Evolutionary conservation across 805 yeast species (phyloP).

Genomic region (Yarrowia osloensis): DNA sequence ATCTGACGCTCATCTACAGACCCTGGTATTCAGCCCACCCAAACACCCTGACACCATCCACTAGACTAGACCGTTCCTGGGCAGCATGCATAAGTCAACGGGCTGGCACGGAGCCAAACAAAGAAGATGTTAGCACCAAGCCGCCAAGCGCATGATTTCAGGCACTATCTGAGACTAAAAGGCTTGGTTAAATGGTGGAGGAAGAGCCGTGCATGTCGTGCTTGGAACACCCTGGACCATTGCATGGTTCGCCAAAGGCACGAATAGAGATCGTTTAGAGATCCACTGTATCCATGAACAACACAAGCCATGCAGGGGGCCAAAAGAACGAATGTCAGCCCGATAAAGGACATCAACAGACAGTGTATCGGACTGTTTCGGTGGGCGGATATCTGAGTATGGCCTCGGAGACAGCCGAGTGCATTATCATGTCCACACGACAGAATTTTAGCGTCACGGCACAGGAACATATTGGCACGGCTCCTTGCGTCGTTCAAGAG

Average conservation of each 20-base stretch:
- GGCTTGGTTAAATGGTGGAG: slow-evolving; percentile 1
- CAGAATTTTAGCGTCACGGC: not conserved
- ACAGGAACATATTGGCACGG: not conserved
- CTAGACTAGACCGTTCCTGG: not conserved
- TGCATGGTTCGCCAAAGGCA: no score
- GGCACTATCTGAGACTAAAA: slow-evolving; percentile 5
- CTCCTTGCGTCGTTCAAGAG: not conserved
- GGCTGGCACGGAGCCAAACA: not conserved
- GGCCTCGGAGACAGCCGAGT: not conserved
- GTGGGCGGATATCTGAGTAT: not conserved
- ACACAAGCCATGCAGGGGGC: no score
- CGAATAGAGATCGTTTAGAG: no score
- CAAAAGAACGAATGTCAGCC: no score
- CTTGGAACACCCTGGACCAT: no score
- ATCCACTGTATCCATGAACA: no score
- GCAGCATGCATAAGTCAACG: not conserved
- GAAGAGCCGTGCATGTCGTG: not conserved
- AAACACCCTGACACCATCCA: no score
- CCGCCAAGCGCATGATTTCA: not conserved
- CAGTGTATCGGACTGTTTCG: no score
- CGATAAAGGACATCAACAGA: no score
- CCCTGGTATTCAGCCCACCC: no score
- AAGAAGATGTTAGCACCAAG: not conserved
- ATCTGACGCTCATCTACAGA: no score
- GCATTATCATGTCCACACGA: slow-evolving; percentile 3